Evolutionary conservation across 306 rosid genomes (phyloP).

Genomic region (Carpinus fangiana): DNA sequence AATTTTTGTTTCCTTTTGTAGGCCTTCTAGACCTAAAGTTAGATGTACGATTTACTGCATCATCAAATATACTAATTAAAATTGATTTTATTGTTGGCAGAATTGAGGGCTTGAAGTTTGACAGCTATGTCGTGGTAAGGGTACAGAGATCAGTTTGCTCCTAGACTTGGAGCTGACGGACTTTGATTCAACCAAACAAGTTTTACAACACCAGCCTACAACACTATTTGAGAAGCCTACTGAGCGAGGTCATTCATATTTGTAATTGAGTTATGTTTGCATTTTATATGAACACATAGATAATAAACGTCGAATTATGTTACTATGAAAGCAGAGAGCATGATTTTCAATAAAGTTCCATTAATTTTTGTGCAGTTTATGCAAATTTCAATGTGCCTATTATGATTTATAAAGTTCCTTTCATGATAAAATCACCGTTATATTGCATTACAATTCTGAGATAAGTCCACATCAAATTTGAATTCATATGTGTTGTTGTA

Average conservation of each 20-base stretch:
- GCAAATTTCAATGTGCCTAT: neutral
- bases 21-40: no score
- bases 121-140: neutral
- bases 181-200: neutral
- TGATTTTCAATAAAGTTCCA: neutral
- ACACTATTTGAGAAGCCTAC: neutral
- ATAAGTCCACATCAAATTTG: neutral
- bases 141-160: neutral
- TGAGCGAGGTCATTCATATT: neutral
- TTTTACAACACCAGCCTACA: neutral
- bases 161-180: neutral
- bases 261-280: neutral
- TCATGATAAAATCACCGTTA: neutral
- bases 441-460: neutral
- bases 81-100: neutral
- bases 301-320: neutral
- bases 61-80: neutral
- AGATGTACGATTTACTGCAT: no score
- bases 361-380: neutral
- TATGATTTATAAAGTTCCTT: neutral
- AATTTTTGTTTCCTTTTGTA: no score
- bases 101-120: constrained; percentile 1
- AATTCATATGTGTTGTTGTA: neutral
- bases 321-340: neutral
- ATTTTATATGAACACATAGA: neutral